phyloP scores from a whole-genome alignment of 805 yeast genomes.

The Starmerella khaoyaiensis region DNA sequence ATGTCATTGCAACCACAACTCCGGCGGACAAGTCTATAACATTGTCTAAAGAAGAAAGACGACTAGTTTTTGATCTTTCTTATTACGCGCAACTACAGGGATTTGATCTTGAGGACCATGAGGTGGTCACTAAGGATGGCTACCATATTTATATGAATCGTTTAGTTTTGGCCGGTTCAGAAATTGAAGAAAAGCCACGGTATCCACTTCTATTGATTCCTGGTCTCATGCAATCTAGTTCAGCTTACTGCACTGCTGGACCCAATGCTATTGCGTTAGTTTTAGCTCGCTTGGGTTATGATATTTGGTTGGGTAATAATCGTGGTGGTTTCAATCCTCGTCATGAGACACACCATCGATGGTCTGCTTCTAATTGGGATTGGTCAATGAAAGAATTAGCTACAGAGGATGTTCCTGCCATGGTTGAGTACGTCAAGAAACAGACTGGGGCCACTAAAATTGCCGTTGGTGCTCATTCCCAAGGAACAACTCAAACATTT shows the following conservation, averaged over 20 bases:
- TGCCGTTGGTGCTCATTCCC: constrained; percentile 71
- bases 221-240: constrained; percentile 79
- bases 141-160: constrained; percentile 56
- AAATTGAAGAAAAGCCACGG: constrained; percentile 24
- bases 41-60: constrained; percentile 28
- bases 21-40: constrained; percentile 8
- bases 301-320: constrained; percentile 89
- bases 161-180: constrained; percentile 27
- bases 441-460: constrained; percentile 31
- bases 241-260: constrained; percentile 77
- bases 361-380: constrained; percentile 60
- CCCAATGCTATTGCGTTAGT: constrained; percentile 55
- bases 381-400: constrained; percentile 90
- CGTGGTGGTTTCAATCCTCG: constrained; percentile 71
- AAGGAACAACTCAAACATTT: constrained; percentile 82
- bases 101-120: constrained; percentile 45
- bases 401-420: constrained; percentile 57
- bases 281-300: constrained; percentile 68
- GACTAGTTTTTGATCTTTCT: constrained; percentile 41
- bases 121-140: constrained; percentile 66
- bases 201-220: constrained; percentile 69
- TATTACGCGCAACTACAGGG: constrained; percentile 58
- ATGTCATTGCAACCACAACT: constrained; percentile 4
- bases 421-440: constrained; percentile 47
- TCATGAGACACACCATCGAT: constrained; percentile 38